Conservation (phyloP, 2,329 filamentous ascomycete genomes). For the Penicillium sp. region DNA sequence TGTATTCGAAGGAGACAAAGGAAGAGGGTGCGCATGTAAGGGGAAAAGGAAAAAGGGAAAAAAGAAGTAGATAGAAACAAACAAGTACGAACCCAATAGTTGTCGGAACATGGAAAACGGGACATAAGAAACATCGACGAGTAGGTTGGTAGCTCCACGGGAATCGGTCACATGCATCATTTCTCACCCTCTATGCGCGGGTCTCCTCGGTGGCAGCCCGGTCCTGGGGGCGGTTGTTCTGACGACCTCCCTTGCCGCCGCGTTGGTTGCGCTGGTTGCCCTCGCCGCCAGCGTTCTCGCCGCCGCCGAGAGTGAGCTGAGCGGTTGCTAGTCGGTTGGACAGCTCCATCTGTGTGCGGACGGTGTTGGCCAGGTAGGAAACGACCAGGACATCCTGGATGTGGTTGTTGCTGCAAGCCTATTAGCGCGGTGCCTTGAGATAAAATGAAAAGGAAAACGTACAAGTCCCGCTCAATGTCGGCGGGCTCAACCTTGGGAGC, state of each 20-base stretch:
- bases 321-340: constrained; percentile 91
- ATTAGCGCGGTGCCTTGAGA: constrained; percentile 26
- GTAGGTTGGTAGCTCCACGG: constrained; percentile 15
- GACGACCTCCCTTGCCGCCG: constrained; percentile 44
- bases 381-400: constrained; percentile 98
- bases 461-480: constrained; percentile 94
- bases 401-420: constrained; percentile 77
- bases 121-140: constrained; percentile 21
- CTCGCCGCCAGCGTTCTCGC: constrained; percentile 42
- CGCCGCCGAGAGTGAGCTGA: constrained; percentile 59
- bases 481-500: constrained; percentile 90
- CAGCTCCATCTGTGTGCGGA: constrained; percentile 97
- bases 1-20: background rate
- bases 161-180: constrained; percentile 26
- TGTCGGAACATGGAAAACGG: constrained; percentile 20
- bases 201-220: constrained; percentile 35
- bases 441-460: constrained; percentile 34
- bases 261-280: constrained; percentile 29
- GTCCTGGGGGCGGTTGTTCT: constrained; percentile 38
- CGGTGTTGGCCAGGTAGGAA: constrained; percentile 96
- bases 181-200: constrained; percentile 33
- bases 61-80: constrained; percentile 24
- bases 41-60: constrained; percentile 16
- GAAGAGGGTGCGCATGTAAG: constrained; percentile 5
- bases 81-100: constrained; percentile 14